Base-by-base conservation (phyloP, 306 rosid genomes). In the Prosopis cineraria region DNA sequence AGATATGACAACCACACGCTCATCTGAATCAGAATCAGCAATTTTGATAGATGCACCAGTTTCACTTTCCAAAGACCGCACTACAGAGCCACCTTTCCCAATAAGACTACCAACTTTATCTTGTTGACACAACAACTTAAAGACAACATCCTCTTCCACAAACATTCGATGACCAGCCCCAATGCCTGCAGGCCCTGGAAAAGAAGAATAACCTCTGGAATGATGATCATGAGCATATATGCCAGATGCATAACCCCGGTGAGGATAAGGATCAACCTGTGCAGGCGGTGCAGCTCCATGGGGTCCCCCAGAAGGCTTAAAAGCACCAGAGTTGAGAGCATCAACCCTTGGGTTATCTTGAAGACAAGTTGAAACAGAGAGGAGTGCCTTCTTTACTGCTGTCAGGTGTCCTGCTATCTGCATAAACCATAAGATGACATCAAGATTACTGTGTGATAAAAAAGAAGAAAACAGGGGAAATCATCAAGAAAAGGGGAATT, bases 71-170 rank as follows among this genome's bases (percentile, higher is more conserved):
- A 93, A 62, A 75, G 86, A 82, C 56, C 97, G 89, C 74, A 93
- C 90, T 36, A 90, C 50, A 31, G 90, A 85, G 77, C 96, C 98
- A 70, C 98, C 98, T 88, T 93, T 93, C 81, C 98, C 97, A 62
- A 91, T 93, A 78, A 93, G 84, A 82, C 92, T 88, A 77, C 98
- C 98, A 80, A 93, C 95, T 88, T 91, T 93, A 59, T 91, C 98
- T 37, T 82, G 89, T 70, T 85, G 97, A 79, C 98, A 93, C 47
- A 89, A 80, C 69, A 93, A 75, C 87, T 89, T 93, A 77, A 89
- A 93, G 80, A 91, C 91, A 77, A 93, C 85, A 58, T 93, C 98
- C 70, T 93, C 95, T 88, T 91, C 98, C 72, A 85, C 65, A 76
- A 83, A 79, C 87, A 81, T 82, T 68, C 89, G 88, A 59, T 87